These are phyloP conservation scores for Alnus rubra DNA, from an alignment of 306 rosid genomes.

Conservation along the genomic window DNA sequence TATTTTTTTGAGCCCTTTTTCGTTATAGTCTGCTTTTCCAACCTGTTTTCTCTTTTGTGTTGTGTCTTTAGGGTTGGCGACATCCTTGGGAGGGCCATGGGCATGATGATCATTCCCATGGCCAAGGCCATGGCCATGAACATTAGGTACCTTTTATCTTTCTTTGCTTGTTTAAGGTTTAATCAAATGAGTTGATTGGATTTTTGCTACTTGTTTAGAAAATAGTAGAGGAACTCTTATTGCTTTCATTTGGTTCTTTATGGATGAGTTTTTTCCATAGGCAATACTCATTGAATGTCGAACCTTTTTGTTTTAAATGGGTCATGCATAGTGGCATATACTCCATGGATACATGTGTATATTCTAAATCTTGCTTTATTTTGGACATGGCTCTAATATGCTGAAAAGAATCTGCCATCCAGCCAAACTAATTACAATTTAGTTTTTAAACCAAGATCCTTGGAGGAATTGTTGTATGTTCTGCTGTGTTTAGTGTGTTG, in stretches of 20 bases:
- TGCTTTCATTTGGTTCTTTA: background rate
- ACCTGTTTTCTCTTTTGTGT: background rate
- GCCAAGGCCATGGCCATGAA: slow-evolving; percentile 42
- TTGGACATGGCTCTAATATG: background rate
- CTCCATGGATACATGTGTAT: background rate
- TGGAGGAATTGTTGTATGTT: background rate
- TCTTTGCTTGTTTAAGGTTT: background rate
- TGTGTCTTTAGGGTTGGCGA: slow-evolving; percentile 76
- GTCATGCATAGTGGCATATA: background rate
- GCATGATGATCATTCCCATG: slow-evolving; percentile 53
- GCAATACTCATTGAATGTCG: background rate
- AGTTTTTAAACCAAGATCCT: background rate
- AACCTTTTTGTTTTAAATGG: background rate
- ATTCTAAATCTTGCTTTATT: background rate
- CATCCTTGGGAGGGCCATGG: slow-evolving; percentile 97
- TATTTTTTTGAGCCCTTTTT: background rate
- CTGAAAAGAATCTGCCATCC: background rate
- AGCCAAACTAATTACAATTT: background rate
- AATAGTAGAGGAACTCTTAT: background rate
- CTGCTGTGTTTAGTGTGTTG: background rate
- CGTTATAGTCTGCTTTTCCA: background rate
- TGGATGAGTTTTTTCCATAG: background rate
- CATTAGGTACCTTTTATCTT: slow-evolving; percentile 45
- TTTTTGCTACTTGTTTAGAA: background rate
- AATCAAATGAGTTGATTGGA: background rate